phyloP scores from a whole-genome alignment of 1,284 basidiomycete genomes.

The Athelia sp. region DNA sequence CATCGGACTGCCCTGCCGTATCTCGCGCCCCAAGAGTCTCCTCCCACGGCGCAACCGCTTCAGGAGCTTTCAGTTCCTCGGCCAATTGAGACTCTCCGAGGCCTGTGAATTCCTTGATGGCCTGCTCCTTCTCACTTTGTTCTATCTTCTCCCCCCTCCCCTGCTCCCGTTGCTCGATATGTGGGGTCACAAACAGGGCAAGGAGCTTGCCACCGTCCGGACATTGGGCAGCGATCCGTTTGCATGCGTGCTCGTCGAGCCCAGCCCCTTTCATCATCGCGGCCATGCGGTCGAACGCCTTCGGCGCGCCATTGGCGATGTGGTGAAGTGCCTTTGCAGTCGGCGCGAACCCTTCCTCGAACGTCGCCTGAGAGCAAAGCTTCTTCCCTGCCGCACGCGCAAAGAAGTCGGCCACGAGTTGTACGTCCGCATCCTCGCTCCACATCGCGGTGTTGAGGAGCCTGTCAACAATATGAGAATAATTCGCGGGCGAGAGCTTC shows the following conservation, averaged over 20 bases:
- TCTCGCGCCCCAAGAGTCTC: too few species aligned
- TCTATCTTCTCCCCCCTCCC: too few species aligned
- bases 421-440: constrained; percentile 79
- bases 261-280: constrained; percentile 66
- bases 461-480: constrained; percentile 67
- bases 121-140: background rate
- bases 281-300: constrained; percentile 76
- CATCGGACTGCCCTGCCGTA: constrained; percentile 32
- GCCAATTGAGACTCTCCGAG: too few species aligned
- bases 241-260: constrained; percentile 54
- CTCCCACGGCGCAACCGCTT: too few species aligned
- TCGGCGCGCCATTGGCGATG: constrained; percentile 84
- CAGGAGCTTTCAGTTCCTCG: too few species aligned
- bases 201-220: constrained; percentile 54
- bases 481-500: constrained; percentile 60
- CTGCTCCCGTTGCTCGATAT: too few species aligned
- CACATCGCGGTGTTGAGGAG: constrained; percentile 70
- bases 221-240: constrained; percentile 55
- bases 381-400: constrained; percentile 49
- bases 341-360: constrained; percentile 68
- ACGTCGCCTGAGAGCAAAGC: constrained; percentile 47
- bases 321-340: constrained; percentile 81
- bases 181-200: constrained; percentile 31
- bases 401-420: constrained; percentile 71
- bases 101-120: too few species aligned